Evolutionary conservation across 2,329 filamentous ascomycete species (phyloP), one percentile per base, ranked within the genome.

Genomic region (Achaetomium macrosporum): DNA sequence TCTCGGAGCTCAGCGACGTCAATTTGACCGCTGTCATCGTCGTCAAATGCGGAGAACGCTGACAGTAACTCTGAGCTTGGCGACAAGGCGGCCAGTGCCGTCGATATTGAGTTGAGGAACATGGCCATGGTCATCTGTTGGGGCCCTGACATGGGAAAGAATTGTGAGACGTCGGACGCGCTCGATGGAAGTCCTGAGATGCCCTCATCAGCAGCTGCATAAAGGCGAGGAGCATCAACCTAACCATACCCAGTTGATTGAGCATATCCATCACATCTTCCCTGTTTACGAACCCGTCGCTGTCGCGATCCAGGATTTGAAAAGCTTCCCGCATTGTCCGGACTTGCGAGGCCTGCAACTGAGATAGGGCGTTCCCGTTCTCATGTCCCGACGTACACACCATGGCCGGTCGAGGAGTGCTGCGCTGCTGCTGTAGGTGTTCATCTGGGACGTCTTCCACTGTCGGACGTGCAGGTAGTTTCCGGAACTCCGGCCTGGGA

Each of bases 41-140:
- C 88, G 65, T 99, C 93, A 66, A 97, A 97, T 0, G 93, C 93
- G 2, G 90, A 90, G 61, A 99, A 92, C 0, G 93, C 93, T 1
- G 90, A 92, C 17, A 90, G 74, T 10, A 99, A 78, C 66, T 99
- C 93, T 15, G 83, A 79, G 19, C 83, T 81, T 0, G 88, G 84
- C 0, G 89, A 95, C 16, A 97, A 75, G 0, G 84, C 79, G 1
- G 83, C 81, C 3, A 97, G 75, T 2, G 88, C 79, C 10, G 82
- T 80, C 1, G 91, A 88, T 2, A 99, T 75, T 1, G 84, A 85
- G 65, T 90, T 92, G 19, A 99, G 78, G 66, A 95, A 99, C 3
- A 84, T 82, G 0, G 91, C 88, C 39, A 99, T 82, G 43, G 88
- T 87, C 62, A 96, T 85, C 1, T 86, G 87, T 58, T 87, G 82